Base-by-base conservation (phyloP, 805 yeast genomes). In the Kuraishia ogatae region DNA sequence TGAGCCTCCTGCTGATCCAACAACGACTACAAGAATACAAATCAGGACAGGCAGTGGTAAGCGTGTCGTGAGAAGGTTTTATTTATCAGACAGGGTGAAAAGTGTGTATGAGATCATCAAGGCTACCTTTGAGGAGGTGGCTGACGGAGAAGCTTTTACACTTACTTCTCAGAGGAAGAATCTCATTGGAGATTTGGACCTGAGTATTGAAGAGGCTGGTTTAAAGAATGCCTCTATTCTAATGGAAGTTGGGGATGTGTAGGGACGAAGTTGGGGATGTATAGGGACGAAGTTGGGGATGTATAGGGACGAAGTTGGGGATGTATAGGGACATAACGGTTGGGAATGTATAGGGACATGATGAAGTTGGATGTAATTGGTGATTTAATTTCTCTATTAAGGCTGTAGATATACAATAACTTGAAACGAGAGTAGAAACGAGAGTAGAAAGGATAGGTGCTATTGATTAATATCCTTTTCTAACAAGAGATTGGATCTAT, bases 11-110 rank as follows among this genome's bases (percentile, higher is more conserved):
- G 48, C 56, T 2, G 84, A 79, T 11, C 78, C 81, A 0, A 69
- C 75, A 7, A 75, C 83, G 0, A 71, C 76, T 6, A 89, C 97
- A 0, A 76, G 97, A 62, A 80, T 94, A 24, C 98, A 94, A 69
- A 79, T 94, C n/a, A 77, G 97, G 57, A 79, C 89, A 28, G 94
- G 92, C 19, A 89, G 85, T 62, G 97, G 98, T n/a, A 79, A 83
- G 51, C 76, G 97, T 56, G 71, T 85, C 13, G 85, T 93, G 11
- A 85, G 89, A 57, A 79, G 89, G 56, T 87, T 93, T 61, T 69
- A 71, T 8, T 63, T 79, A 11, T 66, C 71, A 2, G 96, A 88
- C 59, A 72, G 77, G 2, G 89, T 94, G 0, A 56, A 73, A 2
- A 68, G 66, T 1, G 67, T 94, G 1, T 94, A 79, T 66, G 85